phyloP scores from a whole-genome alignment of 129 eudicot genomes.

The Lonicera japonica region DNA sequence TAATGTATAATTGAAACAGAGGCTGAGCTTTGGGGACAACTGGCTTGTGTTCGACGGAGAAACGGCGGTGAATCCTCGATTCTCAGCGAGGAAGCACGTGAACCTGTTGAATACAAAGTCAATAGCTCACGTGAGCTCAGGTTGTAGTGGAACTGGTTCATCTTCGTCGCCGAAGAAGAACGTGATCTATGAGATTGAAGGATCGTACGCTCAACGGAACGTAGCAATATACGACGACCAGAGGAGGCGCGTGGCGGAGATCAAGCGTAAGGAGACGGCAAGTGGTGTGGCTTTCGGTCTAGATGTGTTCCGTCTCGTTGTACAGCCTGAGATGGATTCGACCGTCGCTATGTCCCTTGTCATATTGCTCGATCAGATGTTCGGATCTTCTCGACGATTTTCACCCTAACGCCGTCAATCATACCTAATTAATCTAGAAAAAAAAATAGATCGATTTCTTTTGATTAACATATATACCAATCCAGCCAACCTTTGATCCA shows the following conservation, averaged over 20 bases:
- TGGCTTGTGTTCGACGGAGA: slow-evolving; percentile 70
- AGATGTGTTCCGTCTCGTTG: slow-evolving; percentile 49
- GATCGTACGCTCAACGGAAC: slow-evolving; percentile 46
- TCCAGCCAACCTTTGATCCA: not conserved
- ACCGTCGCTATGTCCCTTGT: slow-evolving; percentile 58
- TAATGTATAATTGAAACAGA: slow-evolving; percentile 24
- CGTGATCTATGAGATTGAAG: slow-evolving; percentile 47
- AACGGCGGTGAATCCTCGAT: slow-evolving; percentile 33
- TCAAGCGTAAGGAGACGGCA: slow-evolving; percentile 54
- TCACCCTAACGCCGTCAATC: not conserved
- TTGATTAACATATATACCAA: not conserved
- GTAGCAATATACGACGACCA: slow-evolving; percentile 39
- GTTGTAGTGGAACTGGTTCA: not conserved
- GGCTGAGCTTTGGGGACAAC: slow-evolving; percentile 44
- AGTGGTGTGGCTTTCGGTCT: slow-evolving; percentile 49
- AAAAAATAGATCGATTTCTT: too few relatives aligned
- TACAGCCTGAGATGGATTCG: slow-evolving; percentile 42
- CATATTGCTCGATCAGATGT: slow-evolving; percentile 65
- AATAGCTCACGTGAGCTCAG: slow-evolving; percentile 41
- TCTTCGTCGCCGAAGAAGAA: slow-evolving; percentile 14
- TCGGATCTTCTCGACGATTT: slow-evolving; percentile 16
- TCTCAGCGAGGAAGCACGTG: slow-evolving; percentile 35
- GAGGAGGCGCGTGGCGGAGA: slow-evolving; percentile 55
- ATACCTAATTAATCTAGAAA: not conserved
- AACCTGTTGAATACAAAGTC: slow-evolving; percentile 34